phyloP scores from a whole-genome alignment of 345 rosid species.

The Combretum micranthum region DNA sequence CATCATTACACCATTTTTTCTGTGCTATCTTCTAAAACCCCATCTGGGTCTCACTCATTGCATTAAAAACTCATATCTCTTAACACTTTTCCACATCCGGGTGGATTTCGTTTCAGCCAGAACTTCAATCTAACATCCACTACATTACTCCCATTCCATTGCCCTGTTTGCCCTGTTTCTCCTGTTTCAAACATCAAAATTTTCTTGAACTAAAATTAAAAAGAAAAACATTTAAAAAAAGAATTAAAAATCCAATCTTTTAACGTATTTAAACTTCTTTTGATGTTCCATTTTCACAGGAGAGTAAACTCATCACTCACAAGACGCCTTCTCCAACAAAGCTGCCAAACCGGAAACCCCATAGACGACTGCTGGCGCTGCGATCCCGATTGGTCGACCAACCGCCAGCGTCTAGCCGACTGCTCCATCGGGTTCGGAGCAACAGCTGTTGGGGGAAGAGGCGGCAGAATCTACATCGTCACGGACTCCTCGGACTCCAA shows the following conservation, averaged over 20 bases:
- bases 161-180: background rate
- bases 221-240: too few species aligned
- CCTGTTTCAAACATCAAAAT: background rate
- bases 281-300: constrained; percentile 15
- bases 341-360: constrained; percentile 45
- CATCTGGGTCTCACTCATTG: background rate
- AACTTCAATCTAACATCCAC: background rate
- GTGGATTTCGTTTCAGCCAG: too few species aligned
- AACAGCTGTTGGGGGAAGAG: constrained; percentile 69
- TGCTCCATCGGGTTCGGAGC: constrained; percentile 78
- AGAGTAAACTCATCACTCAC: constrained; percentile 26
- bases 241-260: too few species aligned
- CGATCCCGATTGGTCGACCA: constrained; percentile 26
- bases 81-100: background rate
- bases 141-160: background rate
- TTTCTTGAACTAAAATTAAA: too few species aligned
- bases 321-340: constrained; percentile 13
- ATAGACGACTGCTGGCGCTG: constrained; percentile 53
- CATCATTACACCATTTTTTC: too few species aligned
- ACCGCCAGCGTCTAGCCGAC: constrained; percentile 40
- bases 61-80: too few species aligned
- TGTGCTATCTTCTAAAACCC: background rate
- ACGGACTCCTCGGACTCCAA: constrained; percentile 85
- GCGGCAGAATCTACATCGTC: constrained; percentile 75
- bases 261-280: background rate